phyloP scores from a whole-genome alignment of 441 rosid genomes.

The Pelargonium myrrhifolium region DNA sequence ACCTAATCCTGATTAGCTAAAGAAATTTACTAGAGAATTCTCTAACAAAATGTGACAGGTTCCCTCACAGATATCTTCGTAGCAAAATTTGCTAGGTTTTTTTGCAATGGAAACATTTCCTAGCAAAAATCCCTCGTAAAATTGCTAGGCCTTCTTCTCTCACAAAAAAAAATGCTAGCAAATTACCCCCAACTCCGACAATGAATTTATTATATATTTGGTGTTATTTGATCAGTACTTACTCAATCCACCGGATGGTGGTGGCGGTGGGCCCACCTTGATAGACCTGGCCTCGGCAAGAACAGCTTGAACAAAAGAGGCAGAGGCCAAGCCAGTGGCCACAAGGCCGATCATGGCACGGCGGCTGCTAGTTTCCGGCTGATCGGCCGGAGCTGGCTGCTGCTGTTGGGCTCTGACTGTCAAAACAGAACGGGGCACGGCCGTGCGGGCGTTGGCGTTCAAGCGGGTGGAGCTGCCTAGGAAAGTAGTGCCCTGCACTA shows the following conservation, averaged over 20 bases:
- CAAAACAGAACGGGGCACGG: constrained; percentile 30
- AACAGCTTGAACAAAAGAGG: constrained; percentile 60
- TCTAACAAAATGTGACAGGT: no score
- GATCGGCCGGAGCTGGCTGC: constrained; percentile 29
- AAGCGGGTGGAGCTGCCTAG: constrained; percentile 54
- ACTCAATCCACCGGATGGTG: constrained; percentile 89
- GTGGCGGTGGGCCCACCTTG: constrained; percentile 79
- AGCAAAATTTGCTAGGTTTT: no score
- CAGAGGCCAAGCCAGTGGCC: constrained; percentile 63
- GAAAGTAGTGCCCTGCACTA: constrained; percentile 51
- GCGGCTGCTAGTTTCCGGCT: constrained; percentile 53
- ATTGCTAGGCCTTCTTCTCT: no score
- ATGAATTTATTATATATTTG: no score
- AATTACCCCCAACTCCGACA: no score
- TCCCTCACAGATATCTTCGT: no score
- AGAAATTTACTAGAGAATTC: no score
- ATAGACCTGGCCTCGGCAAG: constrained; percentile 66
- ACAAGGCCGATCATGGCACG: constrained; percentile 63
- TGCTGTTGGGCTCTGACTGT: constrained; percentile 46
- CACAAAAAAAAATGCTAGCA: no score
- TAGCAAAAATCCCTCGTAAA: no score
- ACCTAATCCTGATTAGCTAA: no score
- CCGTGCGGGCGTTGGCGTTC: constrained; percentile 25
- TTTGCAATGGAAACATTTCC: no score
- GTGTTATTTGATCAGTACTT: no score